Evolutionary conservation across 2,329 filamentous ascomycete genomes (phyloP).

Genomic region (Sporothrix brunneoviolacea): DNA sequence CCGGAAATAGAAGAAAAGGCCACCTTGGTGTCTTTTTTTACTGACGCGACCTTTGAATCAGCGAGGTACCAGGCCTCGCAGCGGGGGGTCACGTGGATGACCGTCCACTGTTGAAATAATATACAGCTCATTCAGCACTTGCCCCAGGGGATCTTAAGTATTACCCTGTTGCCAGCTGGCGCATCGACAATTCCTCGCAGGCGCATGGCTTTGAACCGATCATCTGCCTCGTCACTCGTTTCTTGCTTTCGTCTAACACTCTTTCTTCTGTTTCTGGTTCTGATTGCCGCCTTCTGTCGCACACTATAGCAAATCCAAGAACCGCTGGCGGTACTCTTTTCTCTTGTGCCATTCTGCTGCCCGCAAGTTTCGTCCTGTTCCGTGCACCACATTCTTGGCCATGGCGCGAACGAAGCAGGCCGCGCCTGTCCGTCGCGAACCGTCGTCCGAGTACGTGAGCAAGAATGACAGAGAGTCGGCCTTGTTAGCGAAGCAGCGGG

Average conservation of each 20-base stretch:
- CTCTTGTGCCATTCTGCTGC: neutral
- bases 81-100: no score
- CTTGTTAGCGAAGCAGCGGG: constrained; percentile 18
- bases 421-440: constrained; percentile 55
- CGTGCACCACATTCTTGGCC: constrained; percentile 3
- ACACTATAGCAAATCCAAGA: neutral
- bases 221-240: no score
- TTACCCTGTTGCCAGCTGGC: no score
- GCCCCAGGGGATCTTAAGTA: no score
- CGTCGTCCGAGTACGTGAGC: constrained; percentile 60
- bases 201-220: no score
- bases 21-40: neutral
- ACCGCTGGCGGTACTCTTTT: neutral
- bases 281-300: no score
- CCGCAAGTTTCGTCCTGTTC: neutral
- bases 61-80: no score
- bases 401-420: constrained; percentile 71
- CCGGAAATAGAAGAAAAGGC: neutral
- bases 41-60: no score
- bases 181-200: no score
- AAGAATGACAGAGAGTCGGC: constrained; percentile 32
- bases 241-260: no score
- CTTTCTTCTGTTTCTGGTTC: neutral
- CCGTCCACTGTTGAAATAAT: no score
- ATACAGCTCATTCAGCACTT: no score